Percentiles rank a stretch among this genome's conserved stretches.
These are phyloP conservation scores for Camptophora hylomeconis DNA, from an alignment of 2,329 filamentous ascomycete genomes.

Conservation along the genomic window DNA sequence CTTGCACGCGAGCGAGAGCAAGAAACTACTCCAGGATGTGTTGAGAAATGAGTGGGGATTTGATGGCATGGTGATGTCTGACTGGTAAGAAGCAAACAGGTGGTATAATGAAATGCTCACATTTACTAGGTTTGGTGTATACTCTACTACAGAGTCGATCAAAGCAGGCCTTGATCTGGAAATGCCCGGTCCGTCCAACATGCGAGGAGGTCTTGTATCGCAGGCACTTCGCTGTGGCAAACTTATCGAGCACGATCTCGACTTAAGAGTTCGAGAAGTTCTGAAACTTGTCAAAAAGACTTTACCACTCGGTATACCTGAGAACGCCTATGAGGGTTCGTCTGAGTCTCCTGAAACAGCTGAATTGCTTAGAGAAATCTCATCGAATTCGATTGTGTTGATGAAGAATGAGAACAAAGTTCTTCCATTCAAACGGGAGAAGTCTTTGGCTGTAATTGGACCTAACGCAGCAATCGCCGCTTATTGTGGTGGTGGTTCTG, in stretches of 20 bases:
- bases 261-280: conserved; percentile 45
- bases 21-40: conserved; percentile 28
- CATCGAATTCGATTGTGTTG: conserved; percentile 57
- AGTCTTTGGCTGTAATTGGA: conserved; percentile 40
- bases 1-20: conserved; percentile 30
- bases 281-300: conserved; percentile 48
- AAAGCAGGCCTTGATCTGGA: conserved; percentile 34
- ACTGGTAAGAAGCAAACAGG: conserved; percentile 26
- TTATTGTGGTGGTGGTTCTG: conserved; percentile 52
- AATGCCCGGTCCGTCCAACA: conserved; percentile 34
- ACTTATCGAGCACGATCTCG: conserved; percentile 40
- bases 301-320: conserved; percentile 39
- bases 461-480: conserved; percentile 37
- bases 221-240: conserved; percentile 43
- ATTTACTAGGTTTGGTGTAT: conserved; percentile 29
- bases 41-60: conserved; percentile 34
- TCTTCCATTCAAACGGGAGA: conserved; percentile 41
- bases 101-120: not conserved
- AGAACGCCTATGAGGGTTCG: conserved; percentile 40
- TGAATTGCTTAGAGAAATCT: conserved; percentile 50
- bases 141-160: conserved; percentile 31
- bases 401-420: conserved; percentile 56
- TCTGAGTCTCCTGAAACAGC: conserved; percentile 50
- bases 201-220: conserved; percentile 26
- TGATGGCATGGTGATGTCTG: conserved; percentile 34